phyloP scores from a whole-genome alignment of 768 basidiomycete genomes.

The Boletus rufocinnamomeus region DNA sequence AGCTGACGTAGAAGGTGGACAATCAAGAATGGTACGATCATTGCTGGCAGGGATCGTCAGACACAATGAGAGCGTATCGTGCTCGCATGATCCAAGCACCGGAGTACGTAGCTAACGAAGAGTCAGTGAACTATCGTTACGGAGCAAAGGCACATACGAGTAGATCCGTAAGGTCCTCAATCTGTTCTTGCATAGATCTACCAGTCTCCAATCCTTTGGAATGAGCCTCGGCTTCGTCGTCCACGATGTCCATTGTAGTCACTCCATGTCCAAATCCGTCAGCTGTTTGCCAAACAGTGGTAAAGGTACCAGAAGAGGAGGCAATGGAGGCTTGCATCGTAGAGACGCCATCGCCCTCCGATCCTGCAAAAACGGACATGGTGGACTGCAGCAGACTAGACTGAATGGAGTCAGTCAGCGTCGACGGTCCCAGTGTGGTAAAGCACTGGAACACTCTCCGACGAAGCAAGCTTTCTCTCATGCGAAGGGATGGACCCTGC shows the following conservation, averaged over 20 bases:
- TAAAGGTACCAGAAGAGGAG: conserved; percentile 80
- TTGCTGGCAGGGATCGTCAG: conserved; percentile 46
- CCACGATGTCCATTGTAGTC: conserved; percentile 60
- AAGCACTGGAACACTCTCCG: conserved; percentile 91
- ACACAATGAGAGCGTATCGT: conserved; percentile 78
- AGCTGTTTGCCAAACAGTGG: conserved; percentile 78
- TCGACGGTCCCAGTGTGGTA: conserved; percentile 72
- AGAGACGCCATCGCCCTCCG: conserved; percentile 80
- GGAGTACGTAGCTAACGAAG: conserved; percentile 54
- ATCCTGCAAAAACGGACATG: conserved; percentile 80
- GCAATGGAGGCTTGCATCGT: conserved; percentile 91
- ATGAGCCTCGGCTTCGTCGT: conserved; percentile 41
- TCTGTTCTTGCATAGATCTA: conserved; percentile 70
- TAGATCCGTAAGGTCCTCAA: conserved; percentile 78
- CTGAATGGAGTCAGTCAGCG: conserved; percentile 84
- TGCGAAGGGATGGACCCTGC: conserved; percentile 61
- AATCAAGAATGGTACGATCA: conserved; percentile 53
- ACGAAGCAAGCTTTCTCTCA: conserved; percentile 81
- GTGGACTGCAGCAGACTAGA: conserved; percentile 76
- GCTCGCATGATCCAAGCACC: conserved; percentile 80
- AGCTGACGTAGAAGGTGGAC: conserved; percentile 75
- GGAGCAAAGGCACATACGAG: conserved; percentile 51
- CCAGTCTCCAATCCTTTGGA: conserved; percentile 29
- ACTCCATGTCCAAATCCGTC: conserved; percentile 95
- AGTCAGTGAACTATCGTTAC: neutral